Evolutionary conservation across 495 filamentous ascomycete species (phyloP).

Genomic region (Neurospora sp.): DNA sequence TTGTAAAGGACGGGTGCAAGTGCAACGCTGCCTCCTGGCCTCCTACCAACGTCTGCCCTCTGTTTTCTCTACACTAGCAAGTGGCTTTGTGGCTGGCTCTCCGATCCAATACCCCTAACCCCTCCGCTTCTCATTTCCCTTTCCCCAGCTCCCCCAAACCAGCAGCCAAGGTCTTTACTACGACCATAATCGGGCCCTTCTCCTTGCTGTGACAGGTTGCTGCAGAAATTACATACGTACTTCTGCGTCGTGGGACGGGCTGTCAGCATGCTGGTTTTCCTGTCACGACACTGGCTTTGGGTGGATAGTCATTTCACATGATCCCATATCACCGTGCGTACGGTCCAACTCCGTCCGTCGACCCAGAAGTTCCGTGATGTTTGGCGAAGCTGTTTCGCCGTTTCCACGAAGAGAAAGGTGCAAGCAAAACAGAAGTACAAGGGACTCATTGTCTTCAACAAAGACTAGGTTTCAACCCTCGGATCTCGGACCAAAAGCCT

Average conservation of each 20-base stretch:
- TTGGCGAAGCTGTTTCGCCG: not conserved
- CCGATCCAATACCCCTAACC: not conserved
- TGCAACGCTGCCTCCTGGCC: not conserved
- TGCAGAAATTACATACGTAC: not conserved
- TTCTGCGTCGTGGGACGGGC: not conserved
- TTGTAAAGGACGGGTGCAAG: not conserved
- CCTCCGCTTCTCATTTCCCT: not conserved
- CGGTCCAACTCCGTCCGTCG: not conserved
- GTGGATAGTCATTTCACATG: not conserved
- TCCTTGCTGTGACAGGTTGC: not conserved
- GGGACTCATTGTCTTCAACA: not conserved
- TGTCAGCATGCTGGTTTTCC: not conserved
- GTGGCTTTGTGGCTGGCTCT: not conserved
- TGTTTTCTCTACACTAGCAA: not conserved
- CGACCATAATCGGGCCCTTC: not conserved
- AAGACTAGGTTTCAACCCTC: not conserved
- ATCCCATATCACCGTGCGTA: not conserved
- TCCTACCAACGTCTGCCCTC: not conserved
- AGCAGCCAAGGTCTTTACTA: not conserved
- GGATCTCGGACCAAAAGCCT: not conserved
- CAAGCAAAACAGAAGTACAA: not conserved
- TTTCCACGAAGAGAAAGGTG: not conserved
- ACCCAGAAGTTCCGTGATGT: not conserved
- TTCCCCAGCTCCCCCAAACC: not conserved
- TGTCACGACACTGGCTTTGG: not conserved